phyloP scores from a whole-genome alignment of 148 eudicot species.

The Amaranthus cruentus region DNA sequence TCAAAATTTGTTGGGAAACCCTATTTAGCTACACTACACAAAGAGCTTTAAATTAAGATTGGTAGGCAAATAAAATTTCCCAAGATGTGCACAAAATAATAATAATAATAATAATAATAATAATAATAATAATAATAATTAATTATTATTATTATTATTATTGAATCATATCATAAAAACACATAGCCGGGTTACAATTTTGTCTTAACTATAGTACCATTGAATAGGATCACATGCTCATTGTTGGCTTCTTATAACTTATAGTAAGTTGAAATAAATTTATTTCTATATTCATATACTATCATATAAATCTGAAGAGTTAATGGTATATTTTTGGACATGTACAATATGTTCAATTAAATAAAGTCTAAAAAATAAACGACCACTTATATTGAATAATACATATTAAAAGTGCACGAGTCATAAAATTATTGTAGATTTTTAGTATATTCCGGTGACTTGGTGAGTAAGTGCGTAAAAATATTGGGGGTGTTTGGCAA shows the following conservation, averaged over 20 bases:
- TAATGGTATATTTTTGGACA: no score
- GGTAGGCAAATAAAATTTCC: neutral
- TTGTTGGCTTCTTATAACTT: conserved; percentile 6
- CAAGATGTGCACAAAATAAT: neutral
- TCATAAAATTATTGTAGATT: no score
- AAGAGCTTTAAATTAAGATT: conserved; percentile 2
- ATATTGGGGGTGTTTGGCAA: no score
- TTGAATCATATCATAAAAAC: neutral
- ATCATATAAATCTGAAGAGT: no score
- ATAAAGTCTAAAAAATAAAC: no score
- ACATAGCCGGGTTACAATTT: conserved; percentile 10
- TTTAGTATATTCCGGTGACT: no score
- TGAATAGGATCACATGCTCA: conserved; percentile 27
- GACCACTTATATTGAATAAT: no score
- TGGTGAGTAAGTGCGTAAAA: no score
- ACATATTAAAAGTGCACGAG: no score
- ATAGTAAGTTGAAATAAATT: neutral
- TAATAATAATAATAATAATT: no score
- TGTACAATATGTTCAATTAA: no score
- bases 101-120: neutral
- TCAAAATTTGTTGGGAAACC: conserved; percentile 14
- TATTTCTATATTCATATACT: neutral
- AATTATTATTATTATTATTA: no score
- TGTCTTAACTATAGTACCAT: conserved; percentile 19
- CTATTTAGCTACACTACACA: conserved; percentile 20